These are phyloP conservation scores for Fraxinus baroniana DNA, from an alignment of 305 asterid species.

Conservation along the genomic window DNA sequence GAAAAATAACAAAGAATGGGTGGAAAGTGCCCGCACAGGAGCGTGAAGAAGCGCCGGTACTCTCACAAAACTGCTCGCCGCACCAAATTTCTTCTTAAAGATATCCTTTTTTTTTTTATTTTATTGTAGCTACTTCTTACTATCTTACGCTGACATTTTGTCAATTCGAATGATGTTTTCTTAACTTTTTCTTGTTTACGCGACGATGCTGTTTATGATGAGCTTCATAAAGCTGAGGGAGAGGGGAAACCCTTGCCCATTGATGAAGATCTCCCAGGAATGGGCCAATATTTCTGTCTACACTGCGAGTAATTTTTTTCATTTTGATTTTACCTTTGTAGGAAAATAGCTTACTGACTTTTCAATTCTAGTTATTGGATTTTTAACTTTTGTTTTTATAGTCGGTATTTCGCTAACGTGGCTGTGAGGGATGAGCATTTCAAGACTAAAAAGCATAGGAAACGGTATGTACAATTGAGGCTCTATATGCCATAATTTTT, in stretches of 20 bases:
- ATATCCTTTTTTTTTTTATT: slow-evolving; percentile 39
- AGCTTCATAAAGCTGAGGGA: slow-evolving; percentile 51
- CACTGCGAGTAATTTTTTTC: slow-evolving; percentile 75
- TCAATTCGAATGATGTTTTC: slow-evolving; percentile 6
- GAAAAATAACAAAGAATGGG: slow-evolving; percentile 50
- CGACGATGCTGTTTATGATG: slow-evolving; percentile 82
- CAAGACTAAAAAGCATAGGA: slow-evolving; percentile 71
- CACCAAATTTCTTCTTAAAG: slow-evolving; percentile 56
- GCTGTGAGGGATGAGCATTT: slow-evolving; percentile 81
- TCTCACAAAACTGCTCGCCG: slow-evolving; percentile 71
- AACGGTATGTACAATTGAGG: slow-evolving; percentile 48
- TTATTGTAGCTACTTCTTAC: not conserved
- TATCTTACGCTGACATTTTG: slow-evolving; percentile 18
- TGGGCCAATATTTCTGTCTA: slow-evolving; percentile 80
- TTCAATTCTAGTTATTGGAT: not conserved
- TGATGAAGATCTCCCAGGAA: slow-evolving; percentile 92
- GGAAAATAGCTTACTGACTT: not conserved
- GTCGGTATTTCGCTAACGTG: slow-evolving; percentile 71
- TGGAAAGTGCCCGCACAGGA: slow-evolving; percentile 92
- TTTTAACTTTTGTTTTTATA: slow-evolving; percentile 2
- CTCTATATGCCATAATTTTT: not conserved
- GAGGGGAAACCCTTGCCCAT: slow-evolving; percentile 49
- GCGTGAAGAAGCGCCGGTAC: slow-evolving; percentile 79
- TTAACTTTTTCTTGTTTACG: slow-evolving; percentile 45
- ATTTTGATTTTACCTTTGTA: not conserved